These are phyloP conservation scores for Metschnikowia drakensbergensis DNA, from an alignment of 805 yeast genomes.

Conservation along the genomic window DNA sequence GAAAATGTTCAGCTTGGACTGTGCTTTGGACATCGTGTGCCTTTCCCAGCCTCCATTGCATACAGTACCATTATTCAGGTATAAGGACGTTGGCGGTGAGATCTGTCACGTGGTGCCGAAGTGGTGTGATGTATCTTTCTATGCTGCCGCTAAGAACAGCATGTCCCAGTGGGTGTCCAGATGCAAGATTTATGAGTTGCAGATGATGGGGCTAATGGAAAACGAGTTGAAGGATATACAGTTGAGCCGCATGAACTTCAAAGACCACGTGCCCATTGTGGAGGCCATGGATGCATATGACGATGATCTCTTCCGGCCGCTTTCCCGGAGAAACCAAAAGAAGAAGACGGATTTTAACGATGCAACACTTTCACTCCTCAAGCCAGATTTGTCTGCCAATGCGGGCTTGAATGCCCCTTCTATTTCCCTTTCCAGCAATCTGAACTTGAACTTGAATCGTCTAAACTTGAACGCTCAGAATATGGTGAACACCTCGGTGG, in stretches of 20 bases:
- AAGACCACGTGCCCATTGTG: slow-evolving; percentile 37
- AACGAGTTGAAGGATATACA: slow-evolving; percentile 72
- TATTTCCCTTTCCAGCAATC: not conserved
- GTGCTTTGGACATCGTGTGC: slow-evolving; percentile 85
- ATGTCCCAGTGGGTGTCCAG: slow-evolving; percentile 81
- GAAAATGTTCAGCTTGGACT: slow-evolving; percentile 70
- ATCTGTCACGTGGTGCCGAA: slow-evolving; percentile 80
- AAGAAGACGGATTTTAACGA: slow-evolving; percentile 7
- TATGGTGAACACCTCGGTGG: not conserved
- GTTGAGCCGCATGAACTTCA: slow-evolving; percentile 52
- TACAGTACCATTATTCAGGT: slow-evolving; percentile 83
- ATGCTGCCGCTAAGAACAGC: slow-evolving; percentile 54
- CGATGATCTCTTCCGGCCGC: slow-evolving; percentile 45
- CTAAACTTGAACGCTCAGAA: not conserved
- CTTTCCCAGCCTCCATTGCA: slow-evolving; percentile 89
- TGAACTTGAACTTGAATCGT: not conserved
- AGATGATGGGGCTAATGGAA: slow-evolving; percentile 98
- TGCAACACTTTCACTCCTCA: slow-evolving; percentile 28
- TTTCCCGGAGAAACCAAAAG: slow-evolving; percentile 8
- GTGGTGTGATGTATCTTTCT: slow-evolving; percentile 93
- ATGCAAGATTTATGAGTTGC: slow-evolving; percentile 90
- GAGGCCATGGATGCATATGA: slow-evolving; percentile 73
- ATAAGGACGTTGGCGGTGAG: slow-evolving; percentile 45
- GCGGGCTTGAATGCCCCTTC: not conserved
- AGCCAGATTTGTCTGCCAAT: slow-evolving; percentile 7